These are phyloP conservation scores for Neonectria faginata DNA, from an alignment of 2,329 filamentous ascomycete species.

Conservation along the genomic window DNA sequence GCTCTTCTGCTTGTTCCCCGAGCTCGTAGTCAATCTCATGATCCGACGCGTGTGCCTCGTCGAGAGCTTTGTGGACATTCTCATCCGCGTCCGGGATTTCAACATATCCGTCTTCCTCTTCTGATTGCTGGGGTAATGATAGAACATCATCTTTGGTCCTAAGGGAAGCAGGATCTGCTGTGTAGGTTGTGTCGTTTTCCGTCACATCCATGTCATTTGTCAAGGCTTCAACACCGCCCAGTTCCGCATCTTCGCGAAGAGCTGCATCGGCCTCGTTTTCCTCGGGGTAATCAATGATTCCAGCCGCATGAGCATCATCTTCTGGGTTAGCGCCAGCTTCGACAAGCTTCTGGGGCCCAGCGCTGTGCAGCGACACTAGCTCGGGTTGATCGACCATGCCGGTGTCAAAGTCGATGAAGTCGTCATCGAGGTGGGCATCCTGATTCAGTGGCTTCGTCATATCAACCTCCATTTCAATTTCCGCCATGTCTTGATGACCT, in stretches of 20 bases:
- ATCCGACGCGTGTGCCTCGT: constrained; percentile 32
- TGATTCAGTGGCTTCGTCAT: constrained; percentile 41
- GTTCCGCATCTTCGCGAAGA: constrained; percentile 39
- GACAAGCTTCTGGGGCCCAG: constrained; percentile 16
- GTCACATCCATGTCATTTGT: constrained; percentile 22
- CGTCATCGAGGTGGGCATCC: constrained; percentile 46
- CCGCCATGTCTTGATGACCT: constrained; percentile 40
- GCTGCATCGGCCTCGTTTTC: constrained; percentile 38
- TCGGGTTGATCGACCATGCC: constrained; percentile 46
- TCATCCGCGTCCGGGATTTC: constrained; percentile 21
- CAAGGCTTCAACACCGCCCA: constrained; percentile 29
- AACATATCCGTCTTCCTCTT: constrained; percentile 17
- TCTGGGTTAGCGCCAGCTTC: constrained; percentile 25
- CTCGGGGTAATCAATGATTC: constrained; percentile 34
- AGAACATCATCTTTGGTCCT: constrained; percentile 26
- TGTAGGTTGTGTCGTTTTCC: constrained; percentile 23
- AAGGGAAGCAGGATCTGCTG: constrained; percentile 22
- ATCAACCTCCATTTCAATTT: constrained; percentile 51
- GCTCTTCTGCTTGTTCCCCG: constrained; percentile 40
- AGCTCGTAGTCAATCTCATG: constrained; percentile 50
- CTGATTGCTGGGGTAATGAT: constrained; percentile 12
- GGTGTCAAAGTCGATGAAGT: constrained; percentile 55
- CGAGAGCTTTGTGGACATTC: constrained; percentile 10
- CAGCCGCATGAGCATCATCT: constrained; percentile 36
- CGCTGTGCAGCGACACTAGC: constrained; percentile 21